Conservation (phyloP, 345 rosid genomes). For the Sisymbrium irio region DNA sequence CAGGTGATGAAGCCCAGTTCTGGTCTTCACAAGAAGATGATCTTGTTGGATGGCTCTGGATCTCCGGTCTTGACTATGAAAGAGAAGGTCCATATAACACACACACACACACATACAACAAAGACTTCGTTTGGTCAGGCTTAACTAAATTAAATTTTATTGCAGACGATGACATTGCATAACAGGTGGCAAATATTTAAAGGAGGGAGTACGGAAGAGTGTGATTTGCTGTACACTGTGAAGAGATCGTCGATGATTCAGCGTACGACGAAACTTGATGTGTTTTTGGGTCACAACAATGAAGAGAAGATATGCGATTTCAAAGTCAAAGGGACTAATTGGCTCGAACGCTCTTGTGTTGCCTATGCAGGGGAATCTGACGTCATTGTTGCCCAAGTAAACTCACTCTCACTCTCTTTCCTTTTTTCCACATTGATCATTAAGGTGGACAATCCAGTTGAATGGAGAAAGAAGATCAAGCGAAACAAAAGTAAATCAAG, state of each 20-base stretch:
- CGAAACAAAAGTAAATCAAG: too few species aligned
- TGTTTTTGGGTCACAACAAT: slow-evolving; percentile 47
- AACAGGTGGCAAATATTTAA: slow-evolving; percentile 53
- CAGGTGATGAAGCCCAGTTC: slow-evolving; percentile 37
- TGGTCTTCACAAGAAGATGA: slow-evolving; percentile 31
- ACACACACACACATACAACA: not conserved
- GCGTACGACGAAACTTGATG: slow-evolving; percentile 43
- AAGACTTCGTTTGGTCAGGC: too few species aligned
- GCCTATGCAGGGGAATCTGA: slow-evolving; percentile 49
- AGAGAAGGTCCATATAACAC: slow-evolving; percentile 25
- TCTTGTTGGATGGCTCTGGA: slow-evolving; percentile 35
- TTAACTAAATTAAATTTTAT: not conserved
- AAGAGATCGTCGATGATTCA: slow-evolving; percentile 45
- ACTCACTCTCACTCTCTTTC: not conserved
- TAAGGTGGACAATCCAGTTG: too few species aligned
- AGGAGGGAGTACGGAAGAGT: slow-evolving; percentile 48
- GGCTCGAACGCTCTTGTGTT: slow-evolving; percentile 42
- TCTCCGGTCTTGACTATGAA: slow-evolving; percentile 33
- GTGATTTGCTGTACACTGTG: slow-evolving; percentile 51
- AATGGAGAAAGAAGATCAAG: too few species aligned
- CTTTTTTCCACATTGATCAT: not conserved
- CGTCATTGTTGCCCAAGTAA: slow-evolving; percentile 47
- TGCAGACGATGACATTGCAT: slow-evolving; percentile 44
- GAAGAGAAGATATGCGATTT: slow-evolving; percentile 45
- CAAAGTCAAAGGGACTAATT: slow-evolving; percentile 41